These are phyloP conservation scores for Yamadazyma tumulicola DNA, from an alignment of 805 yeast genomes.

Conservation along the genomic window DNA sequence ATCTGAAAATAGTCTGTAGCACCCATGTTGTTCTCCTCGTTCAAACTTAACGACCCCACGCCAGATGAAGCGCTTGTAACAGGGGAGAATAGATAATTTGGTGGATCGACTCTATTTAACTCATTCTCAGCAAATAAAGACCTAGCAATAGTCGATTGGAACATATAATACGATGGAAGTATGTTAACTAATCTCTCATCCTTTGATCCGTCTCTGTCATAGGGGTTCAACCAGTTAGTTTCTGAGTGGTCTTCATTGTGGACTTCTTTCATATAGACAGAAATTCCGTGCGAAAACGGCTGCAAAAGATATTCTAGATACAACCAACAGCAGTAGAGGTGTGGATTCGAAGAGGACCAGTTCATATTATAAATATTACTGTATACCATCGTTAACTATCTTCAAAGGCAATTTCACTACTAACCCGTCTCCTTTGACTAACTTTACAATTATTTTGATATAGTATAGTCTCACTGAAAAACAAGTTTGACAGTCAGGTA, in stretches of 20 bases:
- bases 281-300: no score
- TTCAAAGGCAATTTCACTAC: constrained; percentile 35
- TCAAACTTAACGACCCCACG: no score
- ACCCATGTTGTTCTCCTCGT: no score
- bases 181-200: constrained; percentile 27
- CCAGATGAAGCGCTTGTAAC: not conserved
- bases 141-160: constrained; percentile 24
- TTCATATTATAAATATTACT: no score
- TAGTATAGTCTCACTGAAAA: constrained; percentile 34
- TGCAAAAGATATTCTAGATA: no score
- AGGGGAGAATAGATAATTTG: constrained; percentile 27
- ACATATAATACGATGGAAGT: constrained; percentile 40
- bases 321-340: no score
- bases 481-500: constrained; percentile 40
- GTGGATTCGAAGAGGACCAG: no score
- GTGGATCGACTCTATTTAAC: constrained; percentile 27
- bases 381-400: constrained; percentile 16
- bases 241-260: no score
- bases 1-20: no score
- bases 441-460: constrained; percentile 26
- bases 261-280: no score
- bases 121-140: constrained; percentile 16
- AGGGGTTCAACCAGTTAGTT: not conserved
- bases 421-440: constrained; percentile 27
- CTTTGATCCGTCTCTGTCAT: not conserved